A percentile compares a stretch with the other conserved stretches of the same genome.
Evolutionary conservation across 805 yeast species (phyloP).

Genomic region (Sporopachydermia quercuum): DNA sequence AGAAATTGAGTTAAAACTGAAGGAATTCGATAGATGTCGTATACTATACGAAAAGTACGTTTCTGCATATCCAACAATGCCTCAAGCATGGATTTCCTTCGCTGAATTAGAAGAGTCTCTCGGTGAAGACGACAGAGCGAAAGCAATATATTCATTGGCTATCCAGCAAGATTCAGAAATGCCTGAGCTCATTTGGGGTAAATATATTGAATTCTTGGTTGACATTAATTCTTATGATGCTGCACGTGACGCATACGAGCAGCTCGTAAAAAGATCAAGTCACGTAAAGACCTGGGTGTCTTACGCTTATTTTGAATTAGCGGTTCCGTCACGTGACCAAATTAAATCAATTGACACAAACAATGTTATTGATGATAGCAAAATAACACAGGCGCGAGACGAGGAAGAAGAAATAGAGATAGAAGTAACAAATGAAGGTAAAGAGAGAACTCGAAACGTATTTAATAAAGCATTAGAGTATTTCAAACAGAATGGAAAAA

Average conservation of each 20-base stretch:
- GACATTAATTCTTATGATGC: conserved; percentile 41
- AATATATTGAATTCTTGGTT: conserved; percentile 42
- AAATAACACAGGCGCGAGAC: too few relatives aligned
- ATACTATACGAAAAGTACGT: conserved; percentile 53
- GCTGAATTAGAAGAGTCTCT: conserved; percentile 52
- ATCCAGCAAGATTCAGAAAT: conserved; percentile 16
- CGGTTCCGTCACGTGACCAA: conserved; percentile 43
- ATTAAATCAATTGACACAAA: conserved; percentile 20
- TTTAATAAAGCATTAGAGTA: conserved; percentile 38
- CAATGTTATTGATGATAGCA: conserved; percentile 25
- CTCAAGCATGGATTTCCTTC: conserved; percentile 43
- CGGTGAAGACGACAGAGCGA: conserved; percentile 57
- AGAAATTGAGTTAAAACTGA: conserved; percentile 45
- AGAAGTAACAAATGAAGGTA: conserved; percentile 34
- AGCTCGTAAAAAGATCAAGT: conserved; percentile 20
- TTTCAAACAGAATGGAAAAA: conserved; percentile 23
- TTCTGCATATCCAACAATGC: conserved; percentile 28
- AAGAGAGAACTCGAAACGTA: conserved; percentile 33
- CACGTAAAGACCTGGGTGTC: conserved; percentile 40
- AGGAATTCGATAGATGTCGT: conserved; percentile 72
- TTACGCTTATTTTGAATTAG: conserved; percentile 56
- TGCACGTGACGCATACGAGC: conserved; percentile 38
- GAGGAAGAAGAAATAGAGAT: conserved; percentile 35
- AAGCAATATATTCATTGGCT: conserved; percentile 46
- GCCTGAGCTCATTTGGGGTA: conserved; percentile 19